Evolutionary conservation across 495 filamentous ascomycete genomes (phyloP).

Genomic region (Lepidopterella palustris): DNA sequence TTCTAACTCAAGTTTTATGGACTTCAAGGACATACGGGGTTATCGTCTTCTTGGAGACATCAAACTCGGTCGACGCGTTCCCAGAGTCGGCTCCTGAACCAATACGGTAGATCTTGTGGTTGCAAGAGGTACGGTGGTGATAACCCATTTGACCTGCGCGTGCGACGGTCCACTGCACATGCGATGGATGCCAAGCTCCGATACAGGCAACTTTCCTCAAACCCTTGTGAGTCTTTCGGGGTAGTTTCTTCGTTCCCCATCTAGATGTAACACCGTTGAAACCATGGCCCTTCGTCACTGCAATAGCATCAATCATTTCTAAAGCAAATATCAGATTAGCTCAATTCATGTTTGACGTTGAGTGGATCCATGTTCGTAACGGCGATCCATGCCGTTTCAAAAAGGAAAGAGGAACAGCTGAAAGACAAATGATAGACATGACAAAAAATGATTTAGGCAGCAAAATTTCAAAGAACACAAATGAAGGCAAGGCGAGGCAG

Average conservation of each 20-base stretch:
- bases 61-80: conserved; percentile 92
- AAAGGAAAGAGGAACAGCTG: too few relatives aligned
- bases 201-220: conserved; percentile 99
- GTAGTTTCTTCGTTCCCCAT: conserved; percentile 99
- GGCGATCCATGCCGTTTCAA: too few relatives aligned
- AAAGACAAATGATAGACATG: too few relatives aligned
- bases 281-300: conserved; percentile 99
- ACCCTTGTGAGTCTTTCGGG: conserved; percentile 99
- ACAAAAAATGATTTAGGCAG: too few relatives aligned
- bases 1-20: conserved; percentile 7
- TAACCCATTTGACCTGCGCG: conserved; percentile 99
- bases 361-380: too few relatives aligned
- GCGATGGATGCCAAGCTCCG: conserved; percentile 99
- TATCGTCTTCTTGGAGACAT: conserved; percentile 98
- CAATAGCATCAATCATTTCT: conserved; percentile 99
- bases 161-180: conserved; percentile 99
- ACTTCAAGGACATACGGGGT: conserved; percentile 81
- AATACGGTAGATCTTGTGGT: conserved; percentile 99
- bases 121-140: conserved; percentile 99
- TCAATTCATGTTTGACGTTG: too few relatives aligned
- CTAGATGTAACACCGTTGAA: conserved; percentile 93
- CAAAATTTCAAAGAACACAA: too few relatives aligned
- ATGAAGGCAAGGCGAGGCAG: too few relatives aligned
- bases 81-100: conserved; percentile 81
- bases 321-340: too few relatives aligned